Evolutionary conservation across 768 basidiomycete genomes (phyloP).

Genomic region (Lentinula guzmanii): DNA sequence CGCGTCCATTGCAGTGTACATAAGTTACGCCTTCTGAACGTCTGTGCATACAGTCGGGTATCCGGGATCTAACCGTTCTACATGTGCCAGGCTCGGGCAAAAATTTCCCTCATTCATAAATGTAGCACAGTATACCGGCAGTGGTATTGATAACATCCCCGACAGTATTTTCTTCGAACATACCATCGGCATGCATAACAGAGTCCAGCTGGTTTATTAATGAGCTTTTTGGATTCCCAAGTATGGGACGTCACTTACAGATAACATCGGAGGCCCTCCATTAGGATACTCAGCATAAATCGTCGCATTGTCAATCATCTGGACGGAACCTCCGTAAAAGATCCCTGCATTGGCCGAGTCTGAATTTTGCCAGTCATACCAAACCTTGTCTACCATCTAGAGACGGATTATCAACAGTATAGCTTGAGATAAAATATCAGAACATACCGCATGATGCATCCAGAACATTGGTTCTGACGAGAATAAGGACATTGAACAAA

Average conservation of each 20-base stretch:
- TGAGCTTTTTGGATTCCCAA: not conserved
- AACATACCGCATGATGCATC: slow-evolving; percentile 26
- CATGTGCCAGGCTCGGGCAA: not conserved
- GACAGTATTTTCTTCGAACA: slow-evolving; percentile 18
- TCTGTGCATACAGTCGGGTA: not conserved
- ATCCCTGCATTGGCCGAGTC: slow-evolving; percentile 16
- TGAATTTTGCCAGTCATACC: slow-evolving; percentile 28
- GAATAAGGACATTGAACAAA: not conserved
- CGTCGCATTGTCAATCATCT: slow-evolving; percentile 15
- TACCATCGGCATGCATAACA: slow-evolving; percentile 19
- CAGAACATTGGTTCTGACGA: slow-evolving; percentile 28
- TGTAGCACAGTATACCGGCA: slow-evolving; percentile 26
- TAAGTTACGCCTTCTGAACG: not conserved
- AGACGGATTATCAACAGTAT: not conserved
- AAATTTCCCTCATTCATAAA: slow-evolving; percentile 20
- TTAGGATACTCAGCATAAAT: slow-evolving; percentile 17
- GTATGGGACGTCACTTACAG: slow-evolving; percentile 7
- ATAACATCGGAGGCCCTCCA: slow-evolving; percentile 18
- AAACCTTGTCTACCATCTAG: slow-evolving; percentile 29
- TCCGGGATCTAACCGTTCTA: no score
- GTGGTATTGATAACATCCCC: slow-evolving; percentile 24
- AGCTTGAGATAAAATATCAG: not conserved
- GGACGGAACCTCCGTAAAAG: slow-evolving; percentile 24
- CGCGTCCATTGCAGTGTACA: not conserved
- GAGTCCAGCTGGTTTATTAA: slow-evolving; percentile 15